Evolutionary conservation across 345 rosid species (phyloP).

Genomic region (Eucalyptus fibrosa): DNA sequence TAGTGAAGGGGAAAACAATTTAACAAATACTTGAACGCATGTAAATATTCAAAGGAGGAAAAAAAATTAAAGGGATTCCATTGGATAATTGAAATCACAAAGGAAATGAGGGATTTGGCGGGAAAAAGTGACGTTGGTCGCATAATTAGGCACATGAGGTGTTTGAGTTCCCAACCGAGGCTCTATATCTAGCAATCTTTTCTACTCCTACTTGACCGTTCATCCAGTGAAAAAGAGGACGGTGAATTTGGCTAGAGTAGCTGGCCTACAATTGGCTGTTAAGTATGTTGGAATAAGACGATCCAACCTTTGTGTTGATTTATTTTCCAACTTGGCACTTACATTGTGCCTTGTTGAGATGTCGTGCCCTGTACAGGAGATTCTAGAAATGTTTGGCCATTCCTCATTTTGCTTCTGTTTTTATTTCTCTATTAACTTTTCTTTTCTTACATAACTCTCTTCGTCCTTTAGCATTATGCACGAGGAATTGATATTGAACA

Average conservation of each 20-base stretch:
- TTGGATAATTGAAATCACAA: too few relatives aligned
- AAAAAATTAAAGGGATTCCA: too few relatives aligned
- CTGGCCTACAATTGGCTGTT: background rate
- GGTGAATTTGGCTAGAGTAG: background rate
- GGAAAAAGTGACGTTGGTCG: too few relatives aligned
- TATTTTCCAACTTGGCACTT: background rate
- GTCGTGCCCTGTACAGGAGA: fast-evolving
- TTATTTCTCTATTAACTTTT: background rate
- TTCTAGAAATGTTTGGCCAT: background rate
- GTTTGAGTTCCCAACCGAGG: too few relatives aligned
- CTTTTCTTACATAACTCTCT: too few relatives aligned
- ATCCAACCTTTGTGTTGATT: background rate
- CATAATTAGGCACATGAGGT: too few relatives aligned
- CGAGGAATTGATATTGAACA: background rate
- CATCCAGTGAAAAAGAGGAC: background rate
- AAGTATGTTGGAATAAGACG: background rate
- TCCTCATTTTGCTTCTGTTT: background rate
- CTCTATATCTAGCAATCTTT: too few relatives aligned
- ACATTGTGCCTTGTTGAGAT: background rate
- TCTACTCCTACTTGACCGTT: too few relatives aligned
- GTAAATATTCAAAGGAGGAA: too few relatives aligned
- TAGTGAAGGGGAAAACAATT: too few relatives aligned
- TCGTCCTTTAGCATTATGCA: background rate
- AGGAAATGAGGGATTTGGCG: too few relatives aligned
- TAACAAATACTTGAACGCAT: too few relatives aligned